phyloP scores from a whole-genome alignment of 2,329 filamentous ascomycete species.

The Penicillium sp. region DNA sequence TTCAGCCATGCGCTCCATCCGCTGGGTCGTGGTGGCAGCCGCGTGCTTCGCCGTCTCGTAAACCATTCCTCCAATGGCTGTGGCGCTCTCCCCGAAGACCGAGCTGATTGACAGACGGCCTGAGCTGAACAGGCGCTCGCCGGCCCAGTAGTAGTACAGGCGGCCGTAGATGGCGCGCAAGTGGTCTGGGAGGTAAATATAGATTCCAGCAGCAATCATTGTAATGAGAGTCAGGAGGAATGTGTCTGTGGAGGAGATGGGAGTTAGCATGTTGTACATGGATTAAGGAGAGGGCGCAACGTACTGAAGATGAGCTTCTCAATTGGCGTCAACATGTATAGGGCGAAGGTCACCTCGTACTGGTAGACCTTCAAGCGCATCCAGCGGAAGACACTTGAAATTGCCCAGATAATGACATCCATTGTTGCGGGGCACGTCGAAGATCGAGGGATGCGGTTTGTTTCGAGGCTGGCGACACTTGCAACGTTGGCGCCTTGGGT shows the following conservation, averaged over 20 bases:
- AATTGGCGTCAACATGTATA: slow-evolving; percentile 95
- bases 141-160: slow-evolving; percentile 92
- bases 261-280: not conserved
- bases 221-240: slow-evolving; percentile 87
- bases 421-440: slow-evolving; percentile 20
- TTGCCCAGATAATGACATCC: slow-evolving; percentile 35
- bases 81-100: slow-evolving; percentile 34
- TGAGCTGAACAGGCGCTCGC: slow-evolving; percentile 58
- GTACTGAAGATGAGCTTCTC: slow-evolving; percentile 98
- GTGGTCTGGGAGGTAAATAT: slow-evolving; percentile 93
- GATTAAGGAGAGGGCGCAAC: slow-evolving; percentile 37
- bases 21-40: slow-evolving; percentile 36
- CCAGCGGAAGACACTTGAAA: slow-evolving; percentile 71
- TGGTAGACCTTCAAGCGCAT: slow-evolving; percentile 95
- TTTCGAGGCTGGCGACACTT: not conserved
- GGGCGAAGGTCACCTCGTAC: slow-evolving; percentile 92
- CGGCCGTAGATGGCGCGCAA: slow-evolving; percentile 78
- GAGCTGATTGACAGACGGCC: slow-evolving; percentile 35
- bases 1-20: slow-evolving; percentile 33
- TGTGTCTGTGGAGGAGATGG: slow-evolving; percentile 63
- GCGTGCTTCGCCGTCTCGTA: slow-evolving; percentile 51
- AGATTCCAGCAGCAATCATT: slow-evolving; percentile 81
- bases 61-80: slow-evolving; percentile 47
- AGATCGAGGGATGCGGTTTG: not conserved
- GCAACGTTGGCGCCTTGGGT: not conserved